Base-by-base conservation (phyloP, 176 grass and related monocot genomes). In the Paspalum notatum region DNA sequence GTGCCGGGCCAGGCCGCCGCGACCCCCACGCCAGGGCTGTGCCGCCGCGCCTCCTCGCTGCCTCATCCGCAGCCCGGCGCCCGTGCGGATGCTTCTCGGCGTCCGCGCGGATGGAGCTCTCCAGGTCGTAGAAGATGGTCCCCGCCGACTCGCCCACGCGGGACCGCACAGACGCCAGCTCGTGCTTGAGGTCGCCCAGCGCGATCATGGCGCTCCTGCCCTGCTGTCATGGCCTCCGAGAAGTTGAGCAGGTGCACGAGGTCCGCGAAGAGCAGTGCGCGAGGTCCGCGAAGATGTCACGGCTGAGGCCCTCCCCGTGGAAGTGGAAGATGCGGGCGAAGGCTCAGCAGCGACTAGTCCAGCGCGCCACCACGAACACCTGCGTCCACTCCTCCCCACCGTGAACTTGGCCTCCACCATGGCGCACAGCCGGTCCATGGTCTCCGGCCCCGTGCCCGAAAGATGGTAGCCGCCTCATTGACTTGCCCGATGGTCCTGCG, bases 91-190 rank as follows among this genome's bases (percentile, higher is more conserved):
- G 88, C 80, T 90, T 99, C 5, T 57, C 80, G 14, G 24, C 70
- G 78, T 99, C 91, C 5, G 84, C 82, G 12, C 90, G 94, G 82
- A 99, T 96, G 8, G 97, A 99, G 68, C 82, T 88, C 90, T 99
- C 92, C 6, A 99, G 87, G 65, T 95, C 89, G 62, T 90, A 99
- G 84, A 99, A 99, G 62, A 93, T 99, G 9, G 90, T 79, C 4
- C 59, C 83, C 9, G 88, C 92, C 0, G 84, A 90, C 78, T 99
- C 89, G 15, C 92, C 96, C 8, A 99, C 79, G 4, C 87, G 90
- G 17, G 84, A 68, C 4, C 68, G 75, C 9, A 89, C 86, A 5
- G 82, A 74, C 2, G 84, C n/a, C 4, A 99, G 46, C 79, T 95
- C 93, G 2, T 80, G 58, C 74, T 80, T 88, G n/a, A 95, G 76